These are phyloP conservation scores for Silene coronaria DNA, from an alignment of 179 eudicot species.

Conservation along the genomic window DNA sequence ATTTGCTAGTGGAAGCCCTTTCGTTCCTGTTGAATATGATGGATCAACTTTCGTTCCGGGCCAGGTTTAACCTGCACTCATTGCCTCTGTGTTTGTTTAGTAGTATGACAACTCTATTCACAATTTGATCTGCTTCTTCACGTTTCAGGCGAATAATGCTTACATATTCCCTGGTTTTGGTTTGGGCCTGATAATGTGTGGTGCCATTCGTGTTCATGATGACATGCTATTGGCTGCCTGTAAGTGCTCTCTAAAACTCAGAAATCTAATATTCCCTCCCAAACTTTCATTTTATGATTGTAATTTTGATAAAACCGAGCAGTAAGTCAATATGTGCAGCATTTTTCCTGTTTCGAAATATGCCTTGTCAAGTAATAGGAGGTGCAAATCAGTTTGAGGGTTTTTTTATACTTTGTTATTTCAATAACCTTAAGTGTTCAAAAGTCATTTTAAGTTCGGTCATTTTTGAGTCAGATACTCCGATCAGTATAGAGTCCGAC, in stretches of 20 bases:
- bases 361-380: neutral
- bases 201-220: slow-evolving; percentile 50
- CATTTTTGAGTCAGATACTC: too few species aligned
- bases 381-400: too few species aligned
- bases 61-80: slow-evolving; percentile 47
- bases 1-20: slow-evolving; percentile 89
- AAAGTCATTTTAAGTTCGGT: too few species aligned
- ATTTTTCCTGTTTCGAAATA: too few species aligned
- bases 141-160: slow-evolving; percentile 46
- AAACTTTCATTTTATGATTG: neutral
- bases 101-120: neutral
- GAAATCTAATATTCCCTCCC: neutral
- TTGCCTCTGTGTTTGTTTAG: slow-evolving; percentile 1
- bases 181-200: slow-evolving; percentile 48
- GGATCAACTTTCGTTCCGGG: slow-evolving; percentile 61
- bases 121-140: neutral
- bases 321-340: too few species aligned
- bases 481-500: too few species aligned
- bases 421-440: too few species aligned
- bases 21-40: slow-evolving; percentile 63
- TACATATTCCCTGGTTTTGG: slow-evolving; percentile 55
- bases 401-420: too few species aligned
- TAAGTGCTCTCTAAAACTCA: slow-evolving; percentile 26
- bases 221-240: slow-evolving; percentile 60
- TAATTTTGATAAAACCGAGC: neutral